Evolutionary conservation across 2,329 filamentous ascomycete species (phyloP).

Genomic region (Metarhizium humberi): DNA sequence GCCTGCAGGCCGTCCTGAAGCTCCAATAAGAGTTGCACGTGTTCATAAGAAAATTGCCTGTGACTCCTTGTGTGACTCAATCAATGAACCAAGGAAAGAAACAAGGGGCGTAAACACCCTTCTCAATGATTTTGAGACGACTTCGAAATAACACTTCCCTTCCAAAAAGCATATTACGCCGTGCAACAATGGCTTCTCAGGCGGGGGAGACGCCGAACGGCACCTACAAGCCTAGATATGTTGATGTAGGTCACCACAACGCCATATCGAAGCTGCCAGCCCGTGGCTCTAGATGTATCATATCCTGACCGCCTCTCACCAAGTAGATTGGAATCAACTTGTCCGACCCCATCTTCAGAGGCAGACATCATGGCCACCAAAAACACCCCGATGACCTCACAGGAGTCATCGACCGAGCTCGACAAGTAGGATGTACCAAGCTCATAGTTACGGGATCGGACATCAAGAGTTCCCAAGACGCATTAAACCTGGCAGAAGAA

Average conservation of each 20-base stretch:
- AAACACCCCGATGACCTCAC: slow-evolving; percentile 64
- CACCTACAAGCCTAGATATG: slow-evolving; percentile 40
- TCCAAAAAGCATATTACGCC: neutral
- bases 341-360: slow-evolving; percentile 82
- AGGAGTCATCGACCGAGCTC: slow-evolving; percentile 69
- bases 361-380: slow-evolving; percentile 72
- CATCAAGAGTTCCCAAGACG: slow-evolving; percentile 65
- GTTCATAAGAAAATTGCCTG: neutral
- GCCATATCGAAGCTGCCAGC: neutral
- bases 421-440: slow-evolving; percentile 72
- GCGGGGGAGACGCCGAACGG: slow-evolving; percentile 8
- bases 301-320: slow-evolving; percentile 1
- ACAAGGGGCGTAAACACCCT: neutral
- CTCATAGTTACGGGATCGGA: slow-evolving; percentile 92
- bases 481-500: slow-evolving; percentile 61
- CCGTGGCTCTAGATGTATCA: neutral
- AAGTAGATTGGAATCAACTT: slow-evolving; percentile 85
- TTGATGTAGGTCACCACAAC: slow-evolving; percentile 43
- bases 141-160: neutral
- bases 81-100: neutral
- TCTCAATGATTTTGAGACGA: slow-evolving; percentile 2
- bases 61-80: neutral
- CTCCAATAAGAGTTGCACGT: neutral
- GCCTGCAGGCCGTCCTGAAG: neutral
- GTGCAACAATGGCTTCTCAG: slow-evolving; percentile 18